Evolutionary conservation across 2,329 filamentous ascomycete genomes (phyloP).

Genomic region (Fusarium nodosum): DNA sequence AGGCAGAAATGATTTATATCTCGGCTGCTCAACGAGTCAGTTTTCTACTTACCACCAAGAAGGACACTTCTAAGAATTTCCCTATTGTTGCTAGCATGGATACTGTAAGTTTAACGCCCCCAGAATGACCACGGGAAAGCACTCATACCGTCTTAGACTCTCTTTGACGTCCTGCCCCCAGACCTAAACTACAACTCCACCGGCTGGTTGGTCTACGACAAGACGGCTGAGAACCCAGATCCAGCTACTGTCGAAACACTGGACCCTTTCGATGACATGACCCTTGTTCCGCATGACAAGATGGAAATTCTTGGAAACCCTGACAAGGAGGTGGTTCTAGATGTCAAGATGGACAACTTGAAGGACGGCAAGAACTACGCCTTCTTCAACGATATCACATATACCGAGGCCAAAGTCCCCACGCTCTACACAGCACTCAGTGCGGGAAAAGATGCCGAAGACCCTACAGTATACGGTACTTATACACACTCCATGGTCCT

Average conservation of each 20-base stretch:
- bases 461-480: slow-evolving; percentile 74
- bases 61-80: slow-evolving; percentile 73
- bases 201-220: slow-evolving; percentile 72
- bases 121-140: not conserved
- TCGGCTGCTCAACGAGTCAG: slow-evolving; percentile 76
- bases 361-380: slow-evolving; percentile 72
- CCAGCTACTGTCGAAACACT: slow-evolving; percentile 72
- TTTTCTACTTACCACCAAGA: slow-evolving; percentile 73
- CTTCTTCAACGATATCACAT: slow-evolving; percentile 84
- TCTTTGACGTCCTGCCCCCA: slow-evolving; percentile 77
- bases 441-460: slow-evolving; percentile 68
- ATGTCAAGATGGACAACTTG: slow-evolving; percentile 73
- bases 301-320: slow-evolving; percentile 71
- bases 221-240: slow-evolving; percentile 59
- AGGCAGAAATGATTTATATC: slow-evolving; percentile 75
- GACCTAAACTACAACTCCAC: slow-evolving; percentile 77
- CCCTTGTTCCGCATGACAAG: slow-evolving; percentile 77
- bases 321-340: slow-evolving; percentile 73
- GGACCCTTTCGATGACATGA: slow-evolving; percentile 80
- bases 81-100: slow-evolving; percentile 79
- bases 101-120: slow-evolving; percentile 60
- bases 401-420: slow-evolving; percentile 80
- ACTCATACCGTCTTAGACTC: slow-evolving; percentile 56
- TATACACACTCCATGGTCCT: slow-evolving; percentile 78
- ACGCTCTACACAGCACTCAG: slow-evolving; percentile 82